These are phyloP conservation scores for Flaveria trinervia DNA, from an alignment of 129 eudicot genomes.

Conservation along the genomic window DNA sequence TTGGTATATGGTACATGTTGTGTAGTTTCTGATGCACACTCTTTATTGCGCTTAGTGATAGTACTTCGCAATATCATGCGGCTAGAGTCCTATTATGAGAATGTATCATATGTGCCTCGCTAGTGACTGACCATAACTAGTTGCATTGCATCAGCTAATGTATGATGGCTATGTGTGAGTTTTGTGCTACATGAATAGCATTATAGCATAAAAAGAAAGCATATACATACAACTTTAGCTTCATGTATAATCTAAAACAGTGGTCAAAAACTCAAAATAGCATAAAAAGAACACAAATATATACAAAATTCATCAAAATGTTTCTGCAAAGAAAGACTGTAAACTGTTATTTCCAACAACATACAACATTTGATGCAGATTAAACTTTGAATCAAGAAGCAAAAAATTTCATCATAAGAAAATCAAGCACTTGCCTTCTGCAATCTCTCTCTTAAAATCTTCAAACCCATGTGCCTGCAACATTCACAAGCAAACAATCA, in stretches of 20 bases:
- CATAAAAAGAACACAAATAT: not conserved
- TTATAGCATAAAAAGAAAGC: not conserved
- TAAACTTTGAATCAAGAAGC: not conserved
- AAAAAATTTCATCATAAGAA: not conserved
- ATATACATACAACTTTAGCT: not conserved
- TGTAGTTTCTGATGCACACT: not conserved
- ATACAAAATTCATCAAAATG: not conserved
- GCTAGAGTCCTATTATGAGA: too few relatives aligned
- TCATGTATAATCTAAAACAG: too few relatives aligned
- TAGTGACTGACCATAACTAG: too few relatives aligned
- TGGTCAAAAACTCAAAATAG: not conserved
- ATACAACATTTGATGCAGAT: not conserved
- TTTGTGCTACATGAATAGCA: not conserved
- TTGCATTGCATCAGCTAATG: too few relatives aligned
- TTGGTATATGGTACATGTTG: not conserved
- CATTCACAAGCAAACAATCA: not conserved
- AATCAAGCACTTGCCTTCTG: not conserved
- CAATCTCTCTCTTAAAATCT: conserved; percentile 15
- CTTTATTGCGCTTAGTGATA: not conserved
- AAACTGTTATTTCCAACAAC: conserved; percentile 5
- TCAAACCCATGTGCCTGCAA: conserved; percentile 16
- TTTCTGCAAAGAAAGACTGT: conserved; percentile 10
- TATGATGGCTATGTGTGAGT: too few relatives aligned
- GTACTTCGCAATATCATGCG: too few relatives aligned
- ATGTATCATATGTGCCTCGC: too few relatives aligned